Evolutionary conservation across 106 monocot genomes (phyloP).

Genomic region (Dactylorhiza incarnata): DNA sequence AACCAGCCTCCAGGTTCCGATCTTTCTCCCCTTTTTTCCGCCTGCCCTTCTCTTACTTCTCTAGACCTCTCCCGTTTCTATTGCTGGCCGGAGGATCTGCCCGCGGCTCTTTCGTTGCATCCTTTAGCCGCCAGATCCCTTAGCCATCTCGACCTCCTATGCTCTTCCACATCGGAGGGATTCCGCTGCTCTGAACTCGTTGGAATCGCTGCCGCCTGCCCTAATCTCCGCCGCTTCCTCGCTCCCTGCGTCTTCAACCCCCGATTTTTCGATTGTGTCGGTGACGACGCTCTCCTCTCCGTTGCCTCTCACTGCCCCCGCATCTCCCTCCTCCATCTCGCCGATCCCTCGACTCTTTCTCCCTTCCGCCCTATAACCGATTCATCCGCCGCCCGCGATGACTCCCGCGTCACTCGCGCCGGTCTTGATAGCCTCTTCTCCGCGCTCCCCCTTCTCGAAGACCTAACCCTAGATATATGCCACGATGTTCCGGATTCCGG

Average conservation of each 20-base stretch:
- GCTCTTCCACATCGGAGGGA: slow-evolving; percentile 42
- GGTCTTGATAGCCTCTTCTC: slow-evolving; percentile 42
- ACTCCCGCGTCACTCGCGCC: slow-evolving; percentile 34
- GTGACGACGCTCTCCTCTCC: slow-evolving; percentile 42
- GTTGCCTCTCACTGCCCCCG: slow-evolving; percentile 46
- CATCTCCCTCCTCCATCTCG: slow-evolving; percentile 52
- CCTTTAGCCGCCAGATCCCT: slow-evolving; percentile 27
- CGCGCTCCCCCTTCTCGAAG: slow-evolving; percentile 46
- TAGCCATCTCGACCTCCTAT: slow-evolving; percentile 45
- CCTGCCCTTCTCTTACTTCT: slow-evolving; percentile 27
- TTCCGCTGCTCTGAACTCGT: slow-evolving; percentile 51
- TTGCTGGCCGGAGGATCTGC: slow-evolving; percentile 90
- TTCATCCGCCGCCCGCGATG: neutral
- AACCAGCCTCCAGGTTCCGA: slow-evolving; percentile 37
- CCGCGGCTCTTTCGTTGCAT: slow-evolving; percentile 33
- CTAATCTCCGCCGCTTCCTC: slow-evolving; percentile 37
- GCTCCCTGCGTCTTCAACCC: slow-evolving; percentile 79
- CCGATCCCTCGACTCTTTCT: slow-evolving; percentile 35
- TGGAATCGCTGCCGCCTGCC: slow-evolving; percentile 36
- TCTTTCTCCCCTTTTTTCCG: slow-evolving; percentile 35
- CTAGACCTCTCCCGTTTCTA: slow-evolving; percentile 86
- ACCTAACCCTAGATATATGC: slow-evolving; percentile 51
- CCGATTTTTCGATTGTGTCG: slow-evolving; percentile 48
- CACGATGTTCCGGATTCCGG: slow-evolving; percentile 43
- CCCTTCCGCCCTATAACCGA: slow-evolving; percentile 7